Conservation (phyloP, 2,329 filamentous ascomycete species). For the Xylaria sp. region DNA sequence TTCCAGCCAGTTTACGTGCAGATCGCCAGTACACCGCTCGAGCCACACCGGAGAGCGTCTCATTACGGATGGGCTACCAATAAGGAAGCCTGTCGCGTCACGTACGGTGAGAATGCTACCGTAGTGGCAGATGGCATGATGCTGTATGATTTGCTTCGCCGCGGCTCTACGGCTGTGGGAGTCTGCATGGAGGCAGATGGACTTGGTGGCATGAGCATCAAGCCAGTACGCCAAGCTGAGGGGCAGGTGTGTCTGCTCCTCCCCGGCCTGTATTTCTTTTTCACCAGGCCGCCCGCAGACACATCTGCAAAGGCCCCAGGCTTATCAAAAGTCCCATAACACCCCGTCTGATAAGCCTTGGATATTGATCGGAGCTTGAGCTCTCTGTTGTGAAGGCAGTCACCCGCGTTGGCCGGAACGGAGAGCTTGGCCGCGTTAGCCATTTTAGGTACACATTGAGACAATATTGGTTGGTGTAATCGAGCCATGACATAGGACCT, state of each 20-base stretch:
- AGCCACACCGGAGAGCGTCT: not conserved
- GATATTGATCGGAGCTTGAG: too few species aligned
- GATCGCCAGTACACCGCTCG: not conserved
- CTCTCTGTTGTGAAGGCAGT: too few species aligned
- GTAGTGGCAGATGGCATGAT: too few species aligned
- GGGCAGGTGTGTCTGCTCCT: not conserved
- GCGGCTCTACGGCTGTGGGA: too few species aligned
- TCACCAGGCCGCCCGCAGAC: not conserved
- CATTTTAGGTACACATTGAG: too few species aligned
- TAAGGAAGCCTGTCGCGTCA: not conserved
- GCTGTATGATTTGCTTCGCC: not conserved
- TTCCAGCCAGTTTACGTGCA: not conserved
- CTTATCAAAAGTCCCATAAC: not conserved
- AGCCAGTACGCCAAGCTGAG: constrained; percentile 2
- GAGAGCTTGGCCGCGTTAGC: too few species aligned
- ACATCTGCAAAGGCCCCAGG: not conserved
- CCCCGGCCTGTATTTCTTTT: not conserved
- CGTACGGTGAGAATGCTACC: not conserved
- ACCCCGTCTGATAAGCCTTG: too few species aligned
- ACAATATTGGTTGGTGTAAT: too few species aligned
- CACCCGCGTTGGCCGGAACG: too few species aligned
- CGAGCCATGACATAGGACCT: too few species aligned
- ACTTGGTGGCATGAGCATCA: not conserved
- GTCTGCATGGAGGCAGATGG: too few species aligned
- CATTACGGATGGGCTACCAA: not conserved